Evolutionary conservation across 352 stramenopile species (phyloP).

Genomic region (Phytophthora cajani): DNA sequence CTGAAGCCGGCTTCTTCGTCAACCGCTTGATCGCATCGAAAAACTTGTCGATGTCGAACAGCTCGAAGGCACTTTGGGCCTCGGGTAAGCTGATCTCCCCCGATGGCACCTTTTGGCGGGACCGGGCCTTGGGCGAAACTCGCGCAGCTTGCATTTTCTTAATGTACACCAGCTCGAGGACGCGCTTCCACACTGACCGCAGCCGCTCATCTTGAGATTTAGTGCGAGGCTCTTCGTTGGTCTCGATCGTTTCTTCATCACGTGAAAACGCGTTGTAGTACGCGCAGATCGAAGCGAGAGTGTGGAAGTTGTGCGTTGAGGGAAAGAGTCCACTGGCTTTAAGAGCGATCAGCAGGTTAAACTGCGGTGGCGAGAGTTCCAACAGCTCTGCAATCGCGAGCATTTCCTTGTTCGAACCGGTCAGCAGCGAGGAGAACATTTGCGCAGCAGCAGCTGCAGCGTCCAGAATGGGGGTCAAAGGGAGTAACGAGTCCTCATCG

Average conservation of each 20-base stretch:
- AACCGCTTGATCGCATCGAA: slow-evolving; percentile 60
- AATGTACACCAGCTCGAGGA: slow-evolving; percentile 72
- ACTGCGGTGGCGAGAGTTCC: slow-evolving; percentile 53
- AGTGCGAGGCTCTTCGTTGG: slow-evolving; percentile 15
- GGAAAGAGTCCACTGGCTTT: slow-evolving; percentile 58
- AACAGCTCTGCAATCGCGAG: slow-evolving; percentile 55
- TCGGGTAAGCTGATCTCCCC: not conserved
- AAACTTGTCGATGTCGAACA: slow-evolving; percentile 69
- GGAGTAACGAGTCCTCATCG: not conserved
- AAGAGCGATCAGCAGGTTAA: slow-evolving; percentile 73
- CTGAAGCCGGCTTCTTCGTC: slow-evolving; percentile 51
- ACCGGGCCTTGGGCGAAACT: slow-evolving; percentile 15
- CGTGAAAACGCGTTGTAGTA: slow-evolving; percentile 65
- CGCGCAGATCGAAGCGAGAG: slow-evolving; percentile 58
- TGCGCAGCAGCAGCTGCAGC: slow-evolving; percentile 46
- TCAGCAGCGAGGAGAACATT: slow-evolving; percentile 44
- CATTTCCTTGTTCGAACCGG: slow-evolving; percentile 54
- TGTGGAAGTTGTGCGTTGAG: slow-evolving; percentile 52
- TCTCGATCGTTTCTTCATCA: slow-evolving; percentile 44
- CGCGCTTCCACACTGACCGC: slow-evolving; percentile 50
- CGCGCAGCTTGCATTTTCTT: slow-evolving; percentile 46
- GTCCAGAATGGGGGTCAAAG: slow-evolving; percentile 34
- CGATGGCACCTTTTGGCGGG: slow-evolving; percentile 6
- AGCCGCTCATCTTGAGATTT: slow-evolving; percentile 42
- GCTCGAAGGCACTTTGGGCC: slow-evolving; percentile 42